Base-by-base conservation (phyloP, 176 grass and related monocot genomes). In the Oryza longistaminata region DNA sequence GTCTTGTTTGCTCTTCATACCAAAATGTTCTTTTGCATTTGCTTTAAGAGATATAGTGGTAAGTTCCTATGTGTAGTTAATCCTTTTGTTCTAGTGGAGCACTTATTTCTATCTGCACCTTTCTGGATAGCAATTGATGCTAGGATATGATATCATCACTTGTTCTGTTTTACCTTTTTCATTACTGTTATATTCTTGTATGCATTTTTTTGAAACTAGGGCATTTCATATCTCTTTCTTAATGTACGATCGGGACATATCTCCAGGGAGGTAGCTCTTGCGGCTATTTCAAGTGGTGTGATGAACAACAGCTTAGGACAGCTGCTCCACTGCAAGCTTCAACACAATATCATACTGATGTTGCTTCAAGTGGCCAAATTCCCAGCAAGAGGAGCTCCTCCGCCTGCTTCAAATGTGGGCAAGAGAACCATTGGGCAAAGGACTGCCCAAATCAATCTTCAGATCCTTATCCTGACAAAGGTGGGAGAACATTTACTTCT, bases 281-380 rank as follows among this genome's bases (percentile, higher is more conserved):
- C 87, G 79, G 79, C 72, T 87, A 95, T 89, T 90, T 95, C 55
- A 90, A 97, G 82, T 95, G 92, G 92, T 93, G 85, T 46, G 78
- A 91, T n/a, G 81, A 81, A 43, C 82, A 88, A 37, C 82, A 82
- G 75, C 76, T 42, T 44, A 17, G 70, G 75, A 64, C 48, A 40
- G 70, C 27, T 80, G 66, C 88, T 76, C 79, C 84, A 22, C 27
- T 78, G 68, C 82, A 86, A 82, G 74, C 79, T 83, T 76, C 80
- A 68, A 42, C 55, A 7, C 82, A 71, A 69, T 71, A 79, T 71
- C 85, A 68, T 61, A 31, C 45, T 5, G 71, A 68, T 42, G 82
- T 17, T 11, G 76, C 81, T 67, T 73, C 82, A 64, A 84, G 76
- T 45, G 44, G 78, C 82, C 90, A 88, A 72, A 77, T 69, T 46